Percentiles rank a stretch among this genome's conserved stretches.
phyloP scores from a whole-genome alignment of 2,329 filamentous ascomycete genomes.

The Monosporascus sp. region DNA sequence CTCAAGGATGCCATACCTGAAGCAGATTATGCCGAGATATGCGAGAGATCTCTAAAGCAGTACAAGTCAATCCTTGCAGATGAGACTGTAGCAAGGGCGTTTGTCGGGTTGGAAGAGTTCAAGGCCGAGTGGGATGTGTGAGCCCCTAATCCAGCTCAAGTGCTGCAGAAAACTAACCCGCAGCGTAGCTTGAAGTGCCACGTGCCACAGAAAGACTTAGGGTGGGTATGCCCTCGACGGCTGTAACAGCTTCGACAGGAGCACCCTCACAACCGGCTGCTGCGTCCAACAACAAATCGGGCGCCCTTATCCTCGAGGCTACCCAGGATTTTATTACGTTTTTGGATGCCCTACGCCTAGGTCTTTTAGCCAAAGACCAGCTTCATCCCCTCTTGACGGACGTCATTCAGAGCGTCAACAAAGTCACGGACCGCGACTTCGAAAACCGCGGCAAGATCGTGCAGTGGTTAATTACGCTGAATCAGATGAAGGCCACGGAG shows the following conservation, averaged over 20 bases:
- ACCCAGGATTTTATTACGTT: conserved; percentile 99
- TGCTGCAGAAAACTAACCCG: conserved; percentile 11
- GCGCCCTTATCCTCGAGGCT: conserved; percentile 74
- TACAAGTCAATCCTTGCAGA: conserved; percentile 93
- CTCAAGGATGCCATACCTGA: conserved; percentile 92
- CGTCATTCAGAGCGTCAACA: conserved; percentile 95
- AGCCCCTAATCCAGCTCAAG: not conserved
- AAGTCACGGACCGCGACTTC: conserved; percentile 92
- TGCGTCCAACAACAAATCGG: conserved; percentile 42
- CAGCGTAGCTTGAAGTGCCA: conserved; percentile 76
- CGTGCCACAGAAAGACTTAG: conserved; percentile 88
- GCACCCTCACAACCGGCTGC: conserved; percentile 37
- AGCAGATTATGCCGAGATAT: conserved; percentile 92
- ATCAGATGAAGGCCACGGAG: conserved; percentile 95
- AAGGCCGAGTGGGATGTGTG: conserved; percentile 84
- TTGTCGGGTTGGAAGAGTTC: conserved; percentile 84
- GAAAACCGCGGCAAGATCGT: conserved; percentile 96
- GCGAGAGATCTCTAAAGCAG: conserved; percentile 87
- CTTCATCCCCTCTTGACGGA: conserved; percentile 93
- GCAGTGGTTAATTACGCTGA: conserved; percentile 94
- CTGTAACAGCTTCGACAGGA: conserved; percentile 51
- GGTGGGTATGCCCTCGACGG: conserved; percentile 86
- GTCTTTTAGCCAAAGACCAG: conserved; percentile 89
- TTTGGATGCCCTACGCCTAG: conserved; percentile 87
- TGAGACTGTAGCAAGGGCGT: conserved; percentile 83